Evolutionary conservation across 768 basidiomycete species (phyloP), one percentile per base, ranked within the genome.

Genomic region (Collybiopsis luxurians): DNA sequence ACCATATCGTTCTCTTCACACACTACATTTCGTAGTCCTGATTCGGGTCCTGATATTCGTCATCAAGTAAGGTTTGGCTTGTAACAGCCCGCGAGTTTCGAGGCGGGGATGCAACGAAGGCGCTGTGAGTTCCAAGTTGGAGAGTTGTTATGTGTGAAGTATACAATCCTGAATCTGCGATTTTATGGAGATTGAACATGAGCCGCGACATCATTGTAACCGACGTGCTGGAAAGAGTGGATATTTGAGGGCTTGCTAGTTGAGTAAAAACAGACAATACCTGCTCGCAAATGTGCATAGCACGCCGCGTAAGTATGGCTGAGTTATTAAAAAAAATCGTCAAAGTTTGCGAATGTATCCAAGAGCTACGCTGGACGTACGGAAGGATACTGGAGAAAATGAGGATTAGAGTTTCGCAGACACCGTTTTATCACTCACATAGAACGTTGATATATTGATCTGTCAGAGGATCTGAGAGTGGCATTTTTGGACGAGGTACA

Each of bases 121-220:
- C 36, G 36, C 50, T 51, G 50, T 51, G 38, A 38, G 50, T 39
- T 40, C 36, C 50, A 1, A 51, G 24, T 23, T 51, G 50, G 15
- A 31, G 38, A 3, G 50, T 51, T 15, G 50, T 51, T 24, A 51
- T 36, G 17, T 54, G 53, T 9, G 53, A 54, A 11, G 53, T 54
- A 38, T 54, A 54, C 24, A 54, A 31, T 23, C 53, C 53, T 19
- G 53, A 28, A 21, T 44, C 42, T 15, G 53, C 40, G 21, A 54
- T 54, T 17, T 55, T 24, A 39, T 55, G 54, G 10, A 55, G 54
- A 31, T 55, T 55, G 19, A 55, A 19, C 54, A 55, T 55, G 31
- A 55, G 54, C 7, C 54, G 44, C 1, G 54, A 55, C 54, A 55
- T 55, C 36, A 55, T 34, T 12, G 54, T 55, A 9, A 55, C 54